These are phyloP conservation scores for Chaetomium tenue DNA, from an alignment of 495 filamentous ascomycete genomes.

Conservation along the genomic window DNA sequence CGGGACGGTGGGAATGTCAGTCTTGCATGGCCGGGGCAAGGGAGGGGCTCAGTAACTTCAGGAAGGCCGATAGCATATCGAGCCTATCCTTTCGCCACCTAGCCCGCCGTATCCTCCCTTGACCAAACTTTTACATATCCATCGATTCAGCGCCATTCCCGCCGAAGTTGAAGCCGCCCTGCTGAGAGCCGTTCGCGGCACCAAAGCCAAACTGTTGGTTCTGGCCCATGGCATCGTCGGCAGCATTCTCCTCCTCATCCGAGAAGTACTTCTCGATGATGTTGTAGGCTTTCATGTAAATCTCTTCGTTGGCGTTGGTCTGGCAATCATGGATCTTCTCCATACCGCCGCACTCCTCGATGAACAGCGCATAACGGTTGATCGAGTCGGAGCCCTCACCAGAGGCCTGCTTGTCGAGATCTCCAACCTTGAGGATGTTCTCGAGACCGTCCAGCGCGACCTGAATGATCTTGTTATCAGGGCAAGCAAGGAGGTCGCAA, in stretches of 20 bases:
- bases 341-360: constrained; percentile 98
- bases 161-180: constrained; percentile 82
- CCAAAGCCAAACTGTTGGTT: constrained; percentile 78
- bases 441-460: constrained; percentile 97
- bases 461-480: constrained; percentile 99
- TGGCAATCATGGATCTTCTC: constrained; percentile 99
- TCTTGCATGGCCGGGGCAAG: constrained; percentile 7
- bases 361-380: constrained; percentile 97
- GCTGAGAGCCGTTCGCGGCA: constrained; percentile 55
- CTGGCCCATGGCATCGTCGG: constrained; percentile 59
- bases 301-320: constrained; percentile 99
- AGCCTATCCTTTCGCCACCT: background rate
- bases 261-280: constrained; percentile 99
- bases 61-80: background rate
- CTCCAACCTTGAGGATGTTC: constrained; percentile 99
- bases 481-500: constrained; percentile 93
- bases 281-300: constrained; percentile 99
- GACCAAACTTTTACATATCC: constrained; percentile 77
- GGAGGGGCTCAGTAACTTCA: background rate
- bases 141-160: constrained; percentile 90
- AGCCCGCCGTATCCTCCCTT: constrained; percentile 1
- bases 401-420: constrained; percentile 91
- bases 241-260: constrained; percentile 87
- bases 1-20: constrained; percentile 5
- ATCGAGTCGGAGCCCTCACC: constrained; percentile 71